phyloP scores from a whole-genome alignment of 805 yeast genomes.

The Pichia rugopelliculosa region DNA sequence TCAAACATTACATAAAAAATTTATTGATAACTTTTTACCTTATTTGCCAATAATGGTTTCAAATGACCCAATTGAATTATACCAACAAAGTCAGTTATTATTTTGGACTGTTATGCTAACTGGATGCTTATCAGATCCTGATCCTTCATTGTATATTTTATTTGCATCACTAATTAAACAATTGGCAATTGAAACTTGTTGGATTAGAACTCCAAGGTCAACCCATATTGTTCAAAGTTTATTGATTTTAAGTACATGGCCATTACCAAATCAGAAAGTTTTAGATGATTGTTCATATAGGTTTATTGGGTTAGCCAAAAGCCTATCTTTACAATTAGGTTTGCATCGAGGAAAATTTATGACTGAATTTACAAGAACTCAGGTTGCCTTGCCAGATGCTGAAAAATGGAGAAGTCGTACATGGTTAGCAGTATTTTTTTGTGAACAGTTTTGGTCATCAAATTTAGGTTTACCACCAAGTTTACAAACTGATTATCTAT shows the following conservation, averaged over 20 bases:
- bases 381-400: conserved; percentile 80
- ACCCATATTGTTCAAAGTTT: conserved; percentile 91
- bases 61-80: conserved; percentile 63
- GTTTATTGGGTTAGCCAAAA: conserved; percentile 81
- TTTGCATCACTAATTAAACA: conserved; percentile 75
- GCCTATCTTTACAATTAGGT: conserved; percentile 78
- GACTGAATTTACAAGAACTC: conserved; percentile 84
- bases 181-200: conserved; percentile 83
- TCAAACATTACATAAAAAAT: conserved; percentile 59
- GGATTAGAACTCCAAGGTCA: conserved; percentile 89
- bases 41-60: conserved; percentile 74
- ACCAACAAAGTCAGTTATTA: conserved; percentile 72
- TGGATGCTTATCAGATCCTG: conserved; percentile 81
- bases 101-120: conserved; percentile 90
- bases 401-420: conserved; percentile 92
- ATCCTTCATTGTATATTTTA: conserved; percentile 70
- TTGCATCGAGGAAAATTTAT: conserved; percentile 88
- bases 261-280: conserved; percentile 85
- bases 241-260: conserved; percentile 82
- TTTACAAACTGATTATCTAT: conserved; percentile 70
- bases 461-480: conserved; percentile 83
- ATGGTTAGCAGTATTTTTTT: conserved; percentile 82
- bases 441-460: conserved; percentile 89
- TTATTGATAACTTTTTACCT: conserved; percentile 61
- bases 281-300: conserved; percentile 88